Conservation (phyloP, 208 protist species). For the Acanthamoeba lenticulata region DNA sequence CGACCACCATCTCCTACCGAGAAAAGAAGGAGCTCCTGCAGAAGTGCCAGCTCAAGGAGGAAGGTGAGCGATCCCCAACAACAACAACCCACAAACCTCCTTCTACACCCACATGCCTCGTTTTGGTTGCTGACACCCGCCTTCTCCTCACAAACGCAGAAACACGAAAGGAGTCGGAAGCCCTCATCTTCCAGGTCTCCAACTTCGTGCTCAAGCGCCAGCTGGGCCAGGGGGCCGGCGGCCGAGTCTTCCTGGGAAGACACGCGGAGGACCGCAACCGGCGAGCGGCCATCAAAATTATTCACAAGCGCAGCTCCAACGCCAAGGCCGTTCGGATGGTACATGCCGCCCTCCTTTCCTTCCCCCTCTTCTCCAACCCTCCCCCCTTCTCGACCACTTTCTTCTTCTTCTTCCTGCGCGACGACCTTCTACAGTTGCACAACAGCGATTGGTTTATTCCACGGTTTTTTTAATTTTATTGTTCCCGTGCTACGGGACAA, state of each 20-base stretch:
- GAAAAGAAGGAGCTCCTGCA: slow-evolving; percentile 59
- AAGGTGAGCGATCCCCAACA: no score
- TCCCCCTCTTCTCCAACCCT: no score
- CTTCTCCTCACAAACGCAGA: not conserved
- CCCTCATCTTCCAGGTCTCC: slow-evolving; percentile 51
- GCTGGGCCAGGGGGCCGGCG: slow-evolving; percentile 61
- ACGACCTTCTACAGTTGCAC: not conserved
- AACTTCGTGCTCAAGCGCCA: slow-evolving; percentile 54
- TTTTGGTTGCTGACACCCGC: not conserved
- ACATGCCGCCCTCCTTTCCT: not conserved
- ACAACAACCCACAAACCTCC: not conserved
- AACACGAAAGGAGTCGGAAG: slow-evolving; percentile 43
- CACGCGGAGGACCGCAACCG: not conserved
- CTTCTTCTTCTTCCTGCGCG: not conserved
- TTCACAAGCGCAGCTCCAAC: slow-evolving; percentile 65
- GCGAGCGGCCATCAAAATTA: slow-evolving; percentile 55
- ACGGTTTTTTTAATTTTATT: not conserved
- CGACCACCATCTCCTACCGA: slow-evolving; percentile 15
- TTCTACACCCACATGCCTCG: not conserved
- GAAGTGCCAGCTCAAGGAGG: slow-evolving; percentile 37
- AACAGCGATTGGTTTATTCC: not conserved
- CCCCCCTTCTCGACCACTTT: not conserved
- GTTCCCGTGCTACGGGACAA: no score
- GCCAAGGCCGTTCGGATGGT: slow-evolving; percentile 61
- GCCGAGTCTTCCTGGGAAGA: slow-evolving; percentile 36